phyloP scores from a whole-genome alignment of 163 green algal species.

The Chlorella variabilis region DNA sequence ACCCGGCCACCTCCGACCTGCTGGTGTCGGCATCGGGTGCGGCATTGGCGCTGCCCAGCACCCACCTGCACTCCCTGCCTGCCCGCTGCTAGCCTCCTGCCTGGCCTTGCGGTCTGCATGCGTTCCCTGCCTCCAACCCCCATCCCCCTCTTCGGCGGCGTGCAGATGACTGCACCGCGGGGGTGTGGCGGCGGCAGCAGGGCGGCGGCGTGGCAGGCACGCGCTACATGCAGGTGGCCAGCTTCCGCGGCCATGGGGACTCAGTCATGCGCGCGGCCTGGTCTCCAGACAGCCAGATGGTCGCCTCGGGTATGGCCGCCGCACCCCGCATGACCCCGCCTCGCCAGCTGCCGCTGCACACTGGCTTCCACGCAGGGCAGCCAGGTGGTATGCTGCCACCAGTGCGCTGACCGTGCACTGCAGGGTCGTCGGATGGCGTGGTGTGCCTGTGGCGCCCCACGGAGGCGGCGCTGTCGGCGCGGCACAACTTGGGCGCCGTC shows the following conservation, averaged over 20 bases:
- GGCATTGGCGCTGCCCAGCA: background rate
- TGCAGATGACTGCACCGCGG: conserved; percentile 22
- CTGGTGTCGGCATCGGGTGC: conserved; percentile 25
- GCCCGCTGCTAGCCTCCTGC: no score
- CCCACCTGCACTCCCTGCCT: no score
- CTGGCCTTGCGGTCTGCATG: no score
- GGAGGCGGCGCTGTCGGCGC: background rate
- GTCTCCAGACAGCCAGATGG: conserved; percentile 18
- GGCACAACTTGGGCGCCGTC: conserved; percentile 13
- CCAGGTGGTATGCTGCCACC: no score
- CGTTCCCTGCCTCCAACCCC: no score
- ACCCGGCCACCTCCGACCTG: conserved; percentile 1
- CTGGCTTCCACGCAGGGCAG: no score
- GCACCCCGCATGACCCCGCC: no score
- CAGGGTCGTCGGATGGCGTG: conserved; percentile 26
- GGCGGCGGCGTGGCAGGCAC: background rate
- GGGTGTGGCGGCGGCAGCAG: conserved; percentile 20
- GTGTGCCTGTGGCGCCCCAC: conserved; percentile 27
- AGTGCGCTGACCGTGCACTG: no score
- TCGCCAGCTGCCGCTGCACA: no score
- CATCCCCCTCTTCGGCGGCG: no score
- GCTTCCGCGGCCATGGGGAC: conserved; percentile 7
- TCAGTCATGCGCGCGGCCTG: conserved; percentile 24
- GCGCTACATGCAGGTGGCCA: conserved; percentile 28
- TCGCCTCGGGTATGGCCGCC: conserved; percentile 13